These are phyloP conservation scores for Citrus mangshanensis DNA, from an alignment of 345 rosid genomes.

Conservation along the genomic window DNA sequence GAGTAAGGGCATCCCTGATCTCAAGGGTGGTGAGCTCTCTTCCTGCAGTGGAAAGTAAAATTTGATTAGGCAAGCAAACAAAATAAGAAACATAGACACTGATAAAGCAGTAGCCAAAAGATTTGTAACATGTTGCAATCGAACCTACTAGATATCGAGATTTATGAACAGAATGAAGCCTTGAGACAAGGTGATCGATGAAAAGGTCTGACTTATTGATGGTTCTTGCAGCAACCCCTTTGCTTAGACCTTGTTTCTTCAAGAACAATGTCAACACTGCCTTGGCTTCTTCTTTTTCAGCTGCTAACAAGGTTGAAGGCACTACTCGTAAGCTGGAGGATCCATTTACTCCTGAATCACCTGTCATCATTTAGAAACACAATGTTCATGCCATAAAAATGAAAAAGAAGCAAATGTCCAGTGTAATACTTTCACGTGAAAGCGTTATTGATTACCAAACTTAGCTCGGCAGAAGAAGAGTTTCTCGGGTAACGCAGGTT, in stretches of 20 bases:
- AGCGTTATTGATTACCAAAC: slow-evolving; percentile 24
- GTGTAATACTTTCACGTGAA: not conserved
- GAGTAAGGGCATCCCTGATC: slow-evolving; percentile 77
- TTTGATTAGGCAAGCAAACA: not conserved
- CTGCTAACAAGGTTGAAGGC: slow-evolving; percentile 57
- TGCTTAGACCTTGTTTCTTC: slow-evolving; percentile 79
- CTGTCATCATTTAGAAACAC: slow-evolving; percentile 17
- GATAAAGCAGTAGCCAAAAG: slow-evolving; percentile 7
- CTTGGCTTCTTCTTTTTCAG: slow-evolving; percentile 94
- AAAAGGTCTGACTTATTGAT: slow-evolving; percentile 71
- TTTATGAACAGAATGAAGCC: slow-evolving; percentile 75
- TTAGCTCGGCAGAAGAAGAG: slow-evolving; percentile 34
- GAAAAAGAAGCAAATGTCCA: not conserved
- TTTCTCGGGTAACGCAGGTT: slow-evolving; percentile 22
- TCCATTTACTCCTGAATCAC: slow-evolving; percentile 55
- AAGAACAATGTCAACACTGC: slow-evolving; percentile 78
- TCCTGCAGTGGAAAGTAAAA: slow-evolving; percentile 42
- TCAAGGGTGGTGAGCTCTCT: slow-evolving; percentile 90
- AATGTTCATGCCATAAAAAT: not conserved
- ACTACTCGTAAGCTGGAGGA: slow-evolving; percentile 49
- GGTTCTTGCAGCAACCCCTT: slow-evolving; percentile 57
- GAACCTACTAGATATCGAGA: slow-evolving; percentile 94
- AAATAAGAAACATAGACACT: not conserved
- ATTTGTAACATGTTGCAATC: slow-evolving; percentile 26
- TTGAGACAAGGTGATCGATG: slow-evolving; percentile 76